phyloP scores from a whole-genome alignment of 768 basidiomycete species.

The Obba rivulosa region DNA sequence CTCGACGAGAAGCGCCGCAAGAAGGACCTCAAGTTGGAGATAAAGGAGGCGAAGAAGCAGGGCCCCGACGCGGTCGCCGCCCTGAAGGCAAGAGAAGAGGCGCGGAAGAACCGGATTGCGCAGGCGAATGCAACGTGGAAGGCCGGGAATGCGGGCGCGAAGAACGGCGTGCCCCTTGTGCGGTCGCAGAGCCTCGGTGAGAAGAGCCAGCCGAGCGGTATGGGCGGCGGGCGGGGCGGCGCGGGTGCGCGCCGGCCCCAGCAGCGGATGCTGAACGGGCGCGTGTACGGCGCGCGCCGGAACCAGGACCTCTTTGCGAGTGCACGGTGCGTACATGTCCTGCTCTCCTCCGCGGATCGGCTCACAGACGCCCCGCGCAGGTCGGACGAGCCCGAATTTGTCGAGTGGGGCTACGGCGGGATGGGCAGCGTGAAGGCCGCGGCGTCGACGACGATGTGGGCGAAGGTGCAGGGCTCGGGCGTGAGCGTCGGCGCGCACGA shows the following conservation, averaged over 20 bases:
- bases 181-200: slow-evolving; percentile 13
- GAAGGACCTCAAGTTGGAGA: slow-evolving; percentile 9
- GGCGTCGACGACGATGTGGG: slow-evolving; percentile 14
- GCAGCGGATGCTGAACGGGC: slow-evolving; percentile 70
- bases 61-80: background rate
- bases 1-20: slow-evolving; percentile 10
- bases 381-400: slow-evolving; percentile 74
- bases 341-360: background rate
- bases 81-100: slow-evolving; percentile 1
- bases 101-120: slow-evolving; percentile 1
- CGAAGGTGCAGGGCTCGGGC: slow-evolving; percentile 17
- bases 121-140: background rate
- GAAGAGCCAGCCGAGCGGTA: slow-evolving; percentile 5
- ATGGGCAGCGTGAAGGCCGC: slow-evolving; percentile 47
- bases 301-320: slow-evolving; percentile 49
- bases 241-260: slow-evolving; percentile 12
- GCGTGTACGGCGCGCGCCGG: slow-evolving; percentile 61
- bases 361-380: slow-evolving; percentile 3
- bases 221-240: background rate
- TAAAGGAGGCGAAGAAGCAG: background rate
- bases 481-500: slow-evolving; percentile 15
- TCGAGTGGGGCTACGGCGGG: slow-evolving; percentile 89
- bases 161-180: slow-evolving; percentile 15
- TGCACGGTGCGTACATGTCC: slow-evolving; percentile 22
- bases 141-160: background rate